Evolutionary conservation across 805 yeast genomes (phyloP), one percentile per base, ranked within the genome.

Genomic region (Lipomyces lipofer): DNA sequence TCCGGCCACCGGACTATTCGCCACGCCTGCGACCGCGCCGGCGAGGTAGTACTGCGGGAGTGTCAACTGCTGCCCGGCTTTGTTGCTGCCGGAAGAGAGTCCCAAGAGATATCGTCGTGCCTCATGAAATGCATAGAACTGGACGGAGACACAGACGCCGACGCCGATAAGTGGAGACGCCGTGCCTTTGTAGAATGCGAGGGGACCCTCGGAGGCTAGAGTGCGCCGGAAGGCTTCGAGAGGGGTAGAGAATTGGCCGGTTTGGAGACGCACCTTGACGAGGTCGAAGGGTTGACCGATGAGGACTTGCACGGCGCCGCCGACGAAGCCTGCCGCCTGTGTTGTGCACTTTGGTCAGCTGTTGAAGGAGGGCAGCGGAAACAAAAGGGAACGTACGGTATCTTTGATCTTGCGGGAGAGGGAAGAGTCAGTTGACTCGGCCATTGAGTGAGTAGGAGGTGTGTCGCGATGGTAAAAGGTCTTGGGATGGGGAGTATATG

Each of bases 131-230:
- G 90, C 96, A 47, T 96, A 92, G 68, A 94, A 94, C 72, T 94
- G 99, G 36, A 92, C 88, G 9, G 96, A 88, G 12, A 94, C 67
- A 28, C 64, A 63, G 36, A 55, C 66, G 12, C 66, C 66, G 29
- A 64, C 64, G 22, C 99, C 99, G 29, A 94, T 69, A 62, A 94
- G 75, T 10, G 99, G 99, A 1, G 97, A 90, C 62, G 89, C 67
- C 1, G 97, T 91, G 40, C 99, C 99, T 70, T 95, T 84, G 71
- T 94, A 95, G 66, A 94, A 89, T 0, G 95, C 99, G 24, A 73
- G 58, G 4, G 84, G 78, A 1, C 99, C 99, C 71, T 94, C 99
- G 55, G 87, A 83, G 35, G 78, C 76, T 35, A 92, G 42, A 49
- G 94, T 75, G 63, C 82, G 78, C 66, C 80, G 79, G 21, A 90